Evolutionary conservation across 2,329 filamentous ascomycete species (phyloP), one percentile per base, ranked within the genome.

Genomic region (Xylaria sp.): DNA sequence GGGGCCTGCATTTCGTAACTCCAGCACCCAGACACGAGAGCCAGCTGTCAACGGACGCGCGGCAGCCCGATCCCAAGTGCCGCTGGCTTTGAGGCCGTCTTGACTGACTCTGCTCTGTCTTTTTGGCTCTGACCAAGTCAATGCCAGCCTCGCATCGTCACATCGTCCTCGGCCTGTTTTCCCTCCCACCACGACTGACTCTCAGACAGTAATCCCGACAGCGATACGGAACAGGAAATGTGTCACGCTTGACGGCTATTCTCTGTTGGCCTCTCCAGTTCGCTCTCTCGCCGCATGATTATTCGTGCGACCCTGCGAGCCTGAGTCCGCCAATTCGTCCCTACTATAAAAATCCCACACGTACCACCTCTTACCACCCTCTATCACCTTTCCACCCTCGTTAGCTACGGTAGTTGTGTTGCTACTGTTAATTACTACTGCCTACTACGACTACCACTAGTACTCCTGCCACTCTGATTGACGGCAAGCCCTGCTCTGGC

Each of bases 401-500:
- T 30, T 30, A 30, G 23, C 23, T 34, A 3, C 30, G 13, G 47
- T 49, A 19, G 58, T 58, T 58, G 8, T 53, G 59, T 65, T 52
- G 60, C 61, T 52, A 60, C 54, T 51, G 61, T 63, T 52, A n/a
- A 8, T 16, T 49, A 16, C 18, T 16, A 4, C 16, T 49, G 4
- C 16, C 4, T 19, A 30, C 23, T 30, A 4, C 23, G 23, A 30
- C 23, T 30, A 30, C 23, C 5, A 30, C 23, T 30, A 30, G 48
- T 52, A 58, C 65, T 51, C 60, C 61, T 55, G 61, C 55, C 49
- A 59, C 58, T 62, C 61, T 53, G 62, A 65, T 68, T 68, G 67
- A 67, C 65, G 47, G 60, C 61, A 67, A 30, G 64, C 65, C 66
- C 66, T 66, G 62, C 62, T 60, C 16, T 66, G 65, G 63, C 64